Evolutionary conservation across 2,329 filamentous ascomycete genomes (phyloP).

Genomic region (Knufia petricola): DNA sequence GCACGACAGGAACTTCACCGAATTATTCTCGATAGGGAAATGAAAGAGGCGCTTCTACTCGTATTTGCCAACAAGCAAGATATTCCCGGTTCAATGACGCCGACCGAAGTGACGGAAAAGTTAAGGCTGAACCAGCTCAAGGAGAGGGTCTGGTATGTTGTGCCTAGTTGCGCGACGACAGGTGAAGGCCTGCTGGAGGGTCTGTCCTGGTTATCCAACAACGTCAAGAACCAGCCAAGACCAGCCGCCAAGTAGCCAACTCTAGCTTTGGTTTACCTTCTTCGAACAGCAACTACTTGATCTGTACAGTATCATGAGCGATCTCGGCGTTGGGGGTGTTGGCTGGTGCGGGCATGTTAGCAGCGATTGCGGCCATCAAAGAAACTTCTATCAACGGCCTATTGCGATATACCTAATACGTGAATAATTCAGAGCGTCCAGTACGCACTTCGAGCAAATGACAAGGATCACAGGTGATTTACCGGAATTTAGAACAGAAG

Average conservation of each 20-base stretch:
- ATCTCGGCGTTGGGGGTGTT: slow-evolving; percentile 8
- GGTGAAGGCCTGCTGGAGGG: slow-evolving; percentile 75
- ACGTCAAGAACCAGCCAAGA: slow-evolving; percentile 54
- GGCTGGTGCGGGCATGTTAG: not conserved
- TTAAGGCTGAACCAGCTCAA: slow-evolving; percentile 68
- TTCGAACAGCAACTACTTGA: not conserved
- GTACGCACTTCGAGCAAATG: not conserved
- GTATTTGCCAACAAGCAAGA: slow-evolving; percentile 99
- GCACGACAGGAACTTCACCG: slow-evolving; percentile 92
- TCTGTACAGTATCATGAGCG: slow-evolving; percentile 7
- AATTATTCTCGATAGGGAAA: slow-evolving; percentile 98
- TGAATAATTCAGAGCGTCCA: not conserved
- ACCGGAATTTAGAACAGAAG: not conserved
- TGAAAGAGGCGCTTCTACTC: slow-evolving; percentile 89
- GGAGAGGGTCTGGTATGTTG: slow-evolving; percentile 77
- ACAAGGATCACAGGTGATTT: not conserved
- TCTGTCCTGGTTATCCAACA: slow-evolving; percentile 72
- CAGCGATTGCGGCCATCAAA: not conserved
- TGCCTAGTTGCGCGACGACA: slow-evolving; percentile 71
- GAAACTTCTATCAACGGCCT: not conserved
- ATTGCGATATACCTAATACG: not conserved
- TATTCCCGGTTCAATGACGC: slow-evolving; percentile 70
- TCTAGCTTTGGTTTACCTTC: not conserved
- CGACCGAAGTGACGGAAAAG: slow-evolving; percentile 67
- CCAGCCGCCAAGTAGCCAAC: slow-evolving; percentile 12